Evolutionary conservation across 1,139 yeast species (phyloP).

Genomic region (Chernovozyma sophiae-reginae): DNA sequence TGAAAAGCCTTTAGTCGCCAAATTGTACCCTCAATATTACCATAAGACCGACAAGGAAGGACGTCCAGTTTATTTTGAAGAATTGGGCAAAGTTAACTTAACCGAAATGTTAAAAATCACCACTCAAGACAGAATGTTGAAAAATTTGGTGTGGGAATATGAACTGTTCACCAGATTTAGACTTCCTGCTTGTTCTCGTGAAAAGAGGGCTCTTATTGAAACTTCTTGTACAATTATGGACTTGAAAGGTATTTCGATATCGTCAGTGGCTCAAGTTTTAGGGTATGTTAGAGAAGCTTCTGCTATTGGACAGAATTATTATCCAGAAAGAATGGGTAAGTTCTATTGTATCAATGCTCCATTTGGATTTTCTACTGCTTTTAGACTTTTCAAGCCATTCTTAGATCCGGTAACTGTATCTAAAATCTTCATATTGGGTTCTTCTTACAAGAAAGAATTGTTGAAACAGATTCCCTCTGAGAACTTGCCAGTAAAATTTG

Average conservation of each 20-base stretch:
- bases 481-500: constrained; percentile 86
- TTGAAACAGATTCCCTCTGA: constrained; percentile 90
- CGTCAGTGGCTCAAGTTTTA: constrained; percentile 80
- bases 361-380: constrained; percentile 93
- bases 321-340: constrained; percentile 99
- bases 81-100: constrained; percentile 85
- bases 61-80: constrained; percentile 92
- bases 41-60: constrained; percentile 97
- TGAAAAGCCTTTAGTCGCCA: constrained; percentile 87
- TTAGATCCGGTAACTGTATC: constrained; percentile 98
- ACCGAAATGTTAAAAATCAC: constrained; percentile 91
- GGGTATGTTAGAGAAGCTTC: constrained; percentile 91
- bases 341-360: constrained; percentile 96
- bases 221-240: constrained; percentile 96
- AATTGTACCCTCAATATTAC: constrained; percentile 91
- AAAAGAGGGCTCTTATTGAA: constrained; percentile 73
- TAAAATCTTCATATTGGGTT: constrained; percentile 84
- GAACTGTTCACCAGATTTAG: constrained; percentile 82
- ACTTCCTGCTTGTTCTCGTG: constrained; percentile 92
- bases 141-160: constrained; percentile 95
- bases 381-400: constrained; percentile 85
- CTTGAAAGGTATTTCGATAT: constrained; percentile 85
- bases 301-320: constrained; percentile 90
- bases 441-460: constrained; percentile 73
- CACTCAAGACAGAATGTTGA: constrained; percentile 92